A percentile compares a stretch with the other conserved stretches of the same genome.
These are phyloP conservation scores for Melastoma candidum DNA, from an alignment of 441 rosid species.

Conservation along the genomic window DNA sequence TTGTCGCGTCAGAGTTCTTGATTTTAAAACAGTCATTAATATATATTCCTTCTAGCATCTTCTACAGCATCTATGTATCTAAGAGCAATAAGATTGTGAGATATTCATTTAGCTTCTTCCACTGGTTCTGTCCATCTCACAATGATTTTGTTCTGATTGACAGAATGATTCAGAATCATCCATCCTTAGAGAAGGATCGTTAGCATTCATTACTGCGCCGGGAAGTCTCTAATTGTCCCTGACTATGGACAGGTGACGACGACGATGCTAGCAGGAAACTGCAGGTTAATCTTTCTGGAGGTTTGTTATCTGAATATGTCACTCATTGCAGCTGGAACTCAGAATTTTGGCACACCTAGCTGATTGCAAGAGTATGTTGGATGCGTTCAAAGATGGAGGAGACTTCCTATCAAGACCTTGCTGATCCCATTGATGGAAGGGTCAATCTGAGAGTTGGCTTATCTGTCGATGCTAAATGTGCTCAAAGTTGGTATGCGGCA, in stretches of 20 bases:
- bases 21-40: too few species aligned
- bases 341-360: conserved; percentile 98
- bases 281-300: too few species aligned
- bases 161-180: conserved; percentile 59
- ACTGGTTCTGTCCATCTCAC: neutral
- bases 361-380: conserved; percentile 88
- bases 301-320: too few species aligned
- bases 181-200: conserved; percentile 97
- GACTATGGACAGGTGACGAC: conserved; percentile 86
- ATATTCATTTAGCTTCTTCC: neutral
- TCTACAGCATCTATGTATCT: too few species aligned
- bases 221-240: conserved; percentile 91
- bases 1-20: too few species aligned
- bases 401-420: conserved; percentile 99
- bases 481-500: conserved; percentile 84
- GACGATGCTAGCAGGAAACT: too few species aligned
- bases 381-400: conserved; percentile 94
- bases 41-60: too few species aligned
- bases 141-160: conserved; percentile 9
- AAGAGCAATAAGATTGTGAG: neutral
- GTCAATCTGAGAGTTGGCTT: conserved; percentile 73
- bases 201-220: conserved; percentile 94
- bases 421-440: conserved; percentile 67
- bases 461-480: conserved; percentile 89
- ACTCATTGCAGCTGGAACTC: conserved; percentile 75